A percentile compares a stretch with the other conserved stretches of the same genome.
These are phyloP conservation scores for Tylopilus plumbeoviolaceoides DNA, from an alignment of 768 basidiomycete species.

Conservation along the genomic window DNA sequence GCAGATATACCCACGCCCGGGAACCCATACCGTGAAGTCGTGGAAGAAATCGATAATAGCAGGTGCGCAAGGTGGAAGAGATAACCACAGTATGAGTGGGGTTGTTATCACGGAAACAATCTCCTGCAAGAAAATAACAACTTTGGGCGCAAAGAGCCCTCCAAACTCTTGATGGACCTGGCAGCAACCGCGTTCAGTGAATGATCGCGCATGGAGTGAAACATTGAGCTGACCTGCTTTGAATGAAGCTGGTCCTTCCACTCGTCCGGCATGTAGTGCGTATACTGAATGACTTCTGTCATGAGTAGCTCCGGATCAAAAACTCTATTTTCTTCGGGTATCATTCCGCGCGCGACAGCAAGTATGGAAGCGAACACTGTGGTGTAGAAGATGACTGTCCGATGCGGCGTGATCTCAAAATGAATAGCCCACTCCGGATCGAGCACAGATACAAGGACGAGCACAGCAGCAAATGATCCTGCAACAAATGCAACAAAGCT, in stretches of 20 bases:
- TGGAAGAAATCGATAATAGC: slow-evolving; percentile 97
- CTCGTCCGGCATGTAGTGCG: slow-evolving; percentile 92
- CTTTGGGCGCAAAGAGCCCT: slow-evolving; percentile 90
- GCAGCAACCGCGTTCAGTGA: background rate
- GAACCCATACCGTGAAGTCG: slow-evolving; percentile 95
- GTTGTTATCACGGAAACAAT: slow-evolving; percentile 88
- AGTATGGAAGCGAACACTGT: slow-evolving; percentile 84
- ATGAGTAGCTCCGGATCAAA: slow-evolving; percentile 93
- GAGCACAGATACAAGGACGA: slow-evolving; percentile 85
- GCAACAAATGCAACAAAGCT: slow-evolving; percentile 96
- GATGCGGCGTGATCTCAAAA: slow-evolving; percentile 91
- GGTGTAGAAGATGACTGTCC: slow-evolving; percentile 92
- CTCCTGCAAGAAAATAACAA: slow-evolving; percentile 83
- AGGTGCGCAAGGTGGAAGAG: slow-evolving; percentile 84
- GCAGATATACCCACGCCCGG: slow-evolving; percentile 94
- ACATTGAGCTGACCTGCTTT: slow-evolving; percentile 55
- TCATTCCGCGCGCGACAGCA: slow-evolving; percentile 90
- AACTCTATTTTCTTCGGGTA: slow-evolving; percentile 89
- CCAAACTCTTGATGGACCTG: slow-evolving; percentile 92
- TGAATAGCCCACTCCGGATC: slow-evolving; percentile 92
- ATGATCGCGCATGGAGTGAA: background rate
- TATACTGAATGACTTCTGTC: slow-evolving; percentile 88
- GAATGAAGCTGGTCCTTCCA: slow-evolving; percentile 91
- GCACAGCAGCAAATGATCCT: slow-evolving; percentile 94
- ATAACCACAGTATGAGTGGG: slow-evolving; percentile 91